Conservation (phyloP, 257 asterid genomes). For the Solanum neorickii region DNA sequence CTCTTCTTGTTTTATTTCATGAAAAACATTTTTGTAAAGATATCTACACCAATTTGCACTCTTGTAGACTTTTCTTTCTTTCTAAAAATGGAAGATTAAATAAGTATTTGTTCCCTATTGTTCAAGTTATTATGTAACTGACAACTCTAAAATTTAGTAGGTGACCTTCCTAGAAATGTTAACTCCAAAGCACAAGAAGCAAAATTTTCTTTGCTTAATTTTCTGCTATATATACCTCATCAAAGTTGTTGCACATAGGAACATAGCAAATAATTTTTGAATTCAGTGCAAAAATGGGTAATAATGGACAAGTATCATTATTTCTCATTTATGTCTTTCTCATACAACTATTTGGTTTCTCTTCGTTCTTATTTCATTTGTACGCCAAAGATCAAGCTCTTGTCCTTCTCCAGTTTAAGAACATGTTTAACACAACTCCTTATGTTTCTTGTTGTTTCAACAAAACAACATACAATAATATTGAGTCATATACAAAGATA, state of each 20-base stretch:
- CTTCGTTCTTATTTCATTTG: not conserved
- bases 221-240: not conserved
- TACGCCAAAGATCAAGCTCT: not conserved
- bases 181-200: too few species aligned
- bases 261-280: not conserved
- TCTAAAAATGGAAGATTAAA: too few species aligned
- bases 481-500: not conserved
- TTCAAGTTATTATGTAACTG: too few species aligned
- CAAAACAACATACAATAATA: not conserved
- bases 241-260: not conserved
- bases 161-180: too few species aligned
- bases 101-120: too few species aligned
- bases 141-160: too few species aligned
- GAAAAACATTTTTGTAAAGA: too few species aligned
- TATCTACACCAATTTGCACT: too few species aligned
- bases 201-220: not conserved
- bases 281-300: not conserved
- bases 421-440: not conserved
- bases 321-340: not conserved
- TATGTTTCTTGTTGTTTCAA: not conserved
- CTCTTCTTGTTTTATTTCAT: too few species aligned
- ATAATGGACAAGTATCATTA: not conserved
- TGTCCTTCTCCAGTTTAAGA: not conserved
- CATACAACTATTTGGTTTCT: not conserved
- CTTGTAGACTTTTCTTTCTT: too few species aligned